phyloP scores from a whole-genome alignment of 2,329 filamentous ascomycete genomes.

The Pseudogymnoascus sp. region DNA sequence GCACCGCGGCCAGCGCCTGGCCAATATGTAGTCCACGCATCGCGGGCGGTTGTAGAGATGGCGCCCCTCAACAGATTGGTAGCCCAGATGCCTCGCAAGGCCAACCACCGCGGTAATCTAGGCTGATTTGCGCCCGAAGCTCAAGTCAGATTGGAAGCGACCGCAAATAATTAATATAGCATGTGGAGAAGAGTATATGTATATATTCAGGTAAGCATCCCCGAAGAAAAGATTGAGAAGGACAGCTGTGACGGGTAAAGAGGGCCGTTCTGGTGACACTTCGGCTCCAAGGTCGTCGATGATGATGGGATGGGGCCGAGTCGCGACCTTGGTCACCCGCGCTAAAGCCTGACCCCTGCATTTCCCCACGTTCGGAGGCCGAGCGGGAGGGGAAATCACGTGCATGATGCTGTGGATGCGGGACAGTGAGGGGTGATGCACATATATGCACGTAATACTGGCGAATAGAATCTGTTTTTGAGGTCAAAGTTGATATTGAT shows the following conservation, averaged over 20 bases:
- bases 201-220: not conserved
- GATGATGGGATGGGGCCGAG: conserved; percentile 1
- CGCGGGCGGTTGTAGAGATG: not conserved
- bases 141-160: not conserved
- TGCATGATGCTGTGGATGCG: not conserved
- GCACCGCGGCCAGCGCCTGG: conserved; percentile 21
- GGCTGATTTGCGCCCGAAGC: conserved; percentile 3
- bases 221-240: not conserved
- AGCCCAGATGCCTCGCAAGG: not conserved
- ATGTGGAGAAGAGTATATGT: not conserved
- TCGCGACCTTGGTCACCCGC: not conserved
- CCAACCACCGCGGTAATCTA: not conserved
- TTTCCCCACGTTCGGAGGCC: not conserved
- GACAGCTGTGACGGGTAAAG: not conserved
- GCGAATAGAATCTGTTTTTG: not conserved
- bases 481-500: not conserved
- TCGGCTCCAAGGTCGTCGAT: conserved; percentile 3
- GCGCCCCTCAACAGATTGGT: not conserved
- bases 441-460: not conserved
- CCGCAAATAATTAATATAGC: not conserved
- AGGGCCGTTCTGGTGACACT: not conserved
- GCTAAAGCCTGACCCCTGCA: not conserved
- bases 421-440: not conserved
- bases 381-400: not conserved
- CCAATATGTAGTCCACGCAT: conserved; percentile 8